Conservation (phyloP, 129 eudicot species). For the Chrysanthemum makinoi region DNA sequence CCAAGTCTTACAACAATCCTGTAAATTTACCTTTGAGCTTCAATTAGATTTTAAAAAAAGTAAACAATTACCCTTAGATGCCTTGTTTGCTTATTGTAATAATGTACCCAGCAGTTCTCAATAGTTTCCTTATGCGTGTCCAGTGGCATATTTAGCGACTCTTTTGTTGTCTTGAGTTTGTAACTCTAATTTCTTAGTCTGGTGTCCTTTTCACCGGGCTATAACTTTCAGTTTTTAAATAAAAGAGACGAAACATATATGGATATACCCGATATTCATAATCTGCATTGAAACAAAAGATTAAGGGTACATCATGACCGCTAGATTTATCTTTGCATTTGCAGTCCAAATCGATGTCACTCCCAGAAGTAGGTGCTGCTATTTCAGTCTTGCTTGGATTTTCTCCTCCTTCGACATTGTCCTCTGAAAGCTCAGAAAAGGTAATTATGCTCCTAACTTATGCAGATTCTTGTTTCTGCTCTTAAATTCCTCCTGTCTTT, state of each 20-base stretch:
- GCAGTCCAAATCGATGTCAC: conserved; percentile 59
- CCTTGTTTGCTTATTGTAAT: no score
- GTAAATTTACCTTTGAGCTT: not conserved
- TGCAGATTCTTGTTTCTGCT: conserved; percentile 1
- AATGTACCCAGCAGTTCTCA: no score
- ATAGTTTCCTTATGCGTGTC: no score
- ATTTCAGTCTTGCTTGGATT: conserved; percentile 82
- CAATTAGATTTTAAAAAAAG: no score
- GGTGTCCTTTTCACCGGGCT: no score
- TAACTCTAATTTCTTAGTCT: not conserved
- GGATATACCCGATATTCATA: no score
- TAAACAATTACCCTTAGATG: no score
- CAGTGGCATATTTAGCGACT: no score
- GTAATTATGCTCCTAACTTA: conserved; percentile 24
- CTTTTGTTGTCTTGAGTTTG: not conserved
- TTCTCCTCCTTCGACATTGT: conserved; percentile 67
- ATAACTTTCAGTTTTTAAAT: no score
- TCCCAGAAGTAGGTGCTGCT: conserved; percentile 76
- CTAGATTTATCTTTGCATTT: conserved; percentile 16
- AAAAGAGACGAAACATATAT: no score
- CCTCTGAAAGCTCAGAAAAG: conserved; percentile 76
- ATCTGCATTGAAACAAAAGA: not conserved
- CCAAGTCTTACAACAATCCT: not conserved
- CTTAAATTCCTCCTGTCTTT: not conserved
- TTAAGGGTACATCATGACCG: not conserved